Conservation (phyloP, 345 rosid genomes). For the Eucalyptus tenuipes region DNA sequence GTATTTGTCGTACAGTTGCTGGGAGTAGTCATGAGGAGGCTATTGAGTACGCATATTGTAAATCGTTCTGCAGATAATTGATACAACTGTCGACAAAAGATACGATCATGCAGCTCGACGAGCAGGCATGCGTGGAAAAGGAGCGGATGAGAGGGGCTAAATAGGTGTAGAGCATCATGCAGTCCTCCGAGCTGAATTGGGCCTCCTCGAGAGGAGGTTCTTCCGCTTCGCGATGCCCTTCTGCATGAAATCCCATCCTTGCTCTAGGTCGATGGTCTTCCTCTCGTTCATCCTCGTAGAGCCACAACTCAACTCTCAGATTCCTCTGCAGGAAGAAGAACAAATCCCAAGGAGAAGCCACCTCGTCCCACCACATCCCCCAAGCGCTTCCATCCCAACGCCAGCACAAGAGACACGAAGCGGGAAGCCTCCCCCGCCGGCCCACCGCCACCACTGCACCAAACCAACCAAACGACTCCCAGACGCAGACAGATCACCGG, state of each 20-base stretch:
- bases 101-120: neutral
- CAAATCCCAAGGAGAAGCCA: neutral
- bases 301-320: neutral
- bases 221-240: conserved; percentile 48
- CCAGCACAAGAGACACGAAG: neutral
- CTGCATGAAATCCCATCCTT: conserved; percentile 57
- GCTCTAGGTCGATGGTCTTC: conserved; percentile 21
- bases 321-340: neutral
- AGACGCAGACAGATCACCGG: neutral
- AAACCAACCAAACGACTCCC: neutral
- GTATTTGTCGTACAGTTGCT: conserved; percentile 53
- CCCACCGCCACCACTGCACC: neutral
- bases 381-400: neutral
- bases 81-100: neutral
- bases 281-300: conserved; percentile 10
- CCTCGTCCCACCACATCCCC: neutral
- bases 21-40: conserved; percentile 52
- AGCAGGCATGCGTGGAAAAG: neutral
- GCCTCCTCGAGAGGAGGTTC: conserved; percentile 28
- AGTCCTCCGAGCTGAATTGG: conserved; percentile 42
- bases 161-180: conserved; percentile 60
- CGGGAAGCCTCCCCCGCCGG: neutral
- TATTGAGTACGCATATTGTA: conserved; percentile 58
- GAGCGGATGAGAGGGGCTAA: neutral
- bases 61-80: conserved; percentile 36